A percentile compares a stretch with the other conserved stretches of the same genome.
These are phyloP conservation scores for Raffaelea ambrosiae DNA, from an alignment of 2,329 filamentous ascomycete genomes.

Conservation along the genomic window DNA sequence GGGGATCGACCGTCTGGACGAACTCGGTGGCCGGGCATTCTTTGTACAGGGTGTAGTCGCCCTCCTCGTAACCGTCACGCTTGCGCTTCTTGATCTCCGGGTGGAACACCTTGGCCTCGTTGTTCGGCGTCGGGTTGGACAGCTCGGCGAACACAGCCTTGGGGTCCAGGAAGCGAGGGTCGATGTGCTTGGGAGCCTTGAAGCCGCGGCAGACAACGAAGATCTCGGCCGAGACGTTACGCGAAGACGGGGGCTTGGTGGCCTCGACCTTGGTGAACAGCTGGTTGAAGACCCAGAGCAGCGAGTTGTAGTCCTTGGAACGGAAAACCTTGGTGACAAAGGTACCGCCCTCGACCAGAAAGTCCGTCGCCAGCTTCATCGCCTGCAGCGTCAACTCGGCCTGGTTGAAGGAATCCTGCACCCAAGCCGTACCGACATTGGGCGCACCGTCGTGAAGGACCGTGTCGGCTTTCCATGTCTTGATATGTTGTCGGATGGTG, in stretches of 20 bases:
- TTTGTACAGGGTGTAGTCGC: slow-evolving; percentile 87
- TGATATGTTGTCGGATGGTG: slow-evolving; percentile 80
- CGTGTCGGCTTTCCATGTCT: slow-evolving; percentile 92
- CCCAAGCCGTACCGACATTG: slow-evolving; percentile 96
- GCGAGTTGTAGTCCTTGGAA: slow-evolving; percentile 91
- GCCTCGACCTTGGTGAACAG: slow-evolving; percentile 92
- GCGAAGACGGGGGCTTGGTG: slow-evolving; percentile 90
- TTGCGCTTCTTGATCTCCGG: slow-evolving; percentile 96
- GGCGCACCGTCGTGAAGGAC: slow-evolving; percentile 96
- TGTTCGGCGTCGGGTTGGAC: slow-evolving; percentile 77
- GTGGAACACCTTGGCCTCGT: slow-evolving; percentile 97
- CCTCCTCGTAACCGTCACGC: slow-evolving; percentile 95
- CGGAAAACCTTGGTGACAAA: slow-evolving; percentile 98
- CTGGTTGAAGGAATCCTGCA: slow-evolving; percentile 96
- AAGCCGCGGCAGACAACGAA: slow-evolving; percentile 95
- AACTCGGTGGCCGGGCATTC: slow-evolving; percentile 85
- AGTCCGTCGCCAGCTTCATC: slow-evolving; percentile 90
- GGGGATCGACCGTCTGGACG: slow-evolving; percentile 87
- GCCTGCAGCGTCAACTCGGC: slow-evolving; percentile 86
- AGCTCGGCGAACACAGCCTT: slow-evolving; percentile 87
- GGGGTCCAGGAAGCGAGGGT: slow-evolving; percentile 86
- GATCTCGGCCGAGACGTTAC: slow-evolving; percentile 96
- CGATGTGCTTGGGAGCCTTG: slow-evolving; percentile 89
- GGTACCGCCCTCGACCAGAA: slow-evolving; percentile 77
- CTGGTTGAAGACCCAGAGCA: slow-evolving; percentile 97